Conservation (phyloP, 2,329 filamentous ascomycete genomes). For the Ceratocystis harringtonii region DNA sequence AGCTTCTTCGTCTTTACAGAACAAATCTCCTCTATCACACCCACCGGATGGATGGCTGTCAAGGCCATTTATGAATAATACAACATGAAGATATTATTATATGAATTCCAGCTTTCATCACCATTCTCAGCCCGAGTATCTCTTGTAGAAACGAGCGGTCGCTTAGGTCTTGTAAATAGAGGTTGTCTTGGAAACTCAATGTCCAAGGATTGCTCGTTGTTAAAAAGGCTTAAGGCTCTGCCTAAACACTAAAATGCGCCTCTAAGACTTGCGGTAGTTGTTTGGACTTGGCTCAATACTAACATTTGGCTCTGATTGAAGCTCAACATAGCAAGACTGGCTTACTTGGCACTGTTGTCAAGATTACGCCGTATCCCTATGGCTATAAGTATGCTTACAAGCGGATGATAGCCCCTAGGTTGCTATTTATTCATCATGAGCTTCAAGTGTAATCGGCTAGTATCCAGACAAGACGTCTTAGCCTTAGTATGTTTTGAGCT, state of each 20-base stretch:
- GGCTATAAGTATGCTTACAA: not conserved
- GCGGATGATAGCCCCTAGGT: not conserved
- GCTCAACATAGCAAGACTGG: not conserved
- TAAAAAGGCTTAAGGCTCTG: not conserved
- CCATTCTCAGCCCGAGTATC: not conserved
- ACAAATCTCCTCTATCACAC: not conserved
- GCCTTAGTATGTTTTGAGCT: not conserved
- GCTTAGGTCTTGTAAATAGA: not conserved
- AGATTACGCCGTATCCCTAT: not conserved
- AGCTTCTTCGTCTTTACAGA: not conserved
- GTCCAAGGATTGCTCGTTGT: not conserved
- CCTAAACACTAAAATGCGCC: not conserved
- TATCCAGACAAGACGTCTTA: not conserved
- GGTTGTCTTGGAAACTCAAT: not conserved
- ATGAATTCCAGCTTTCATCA: not conserved
- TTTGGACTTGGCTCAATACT: not conserved
- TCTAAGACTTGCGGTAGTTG: not conserved
- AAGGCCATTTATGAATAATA: not conserved
- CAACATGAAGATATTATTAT: no score
- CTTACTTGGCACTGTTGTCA: not conserved
- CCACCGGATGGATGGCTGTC: not conserved
- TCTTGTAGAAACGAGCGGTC: not conserved
- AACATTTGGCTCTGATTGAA: not conserved
- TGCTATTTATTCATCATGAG: not conserved
- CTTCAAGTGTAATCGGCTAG: not conserved